Conservation (phyloP, 345 rosid genomes). For the Populus nigra region DNA sequence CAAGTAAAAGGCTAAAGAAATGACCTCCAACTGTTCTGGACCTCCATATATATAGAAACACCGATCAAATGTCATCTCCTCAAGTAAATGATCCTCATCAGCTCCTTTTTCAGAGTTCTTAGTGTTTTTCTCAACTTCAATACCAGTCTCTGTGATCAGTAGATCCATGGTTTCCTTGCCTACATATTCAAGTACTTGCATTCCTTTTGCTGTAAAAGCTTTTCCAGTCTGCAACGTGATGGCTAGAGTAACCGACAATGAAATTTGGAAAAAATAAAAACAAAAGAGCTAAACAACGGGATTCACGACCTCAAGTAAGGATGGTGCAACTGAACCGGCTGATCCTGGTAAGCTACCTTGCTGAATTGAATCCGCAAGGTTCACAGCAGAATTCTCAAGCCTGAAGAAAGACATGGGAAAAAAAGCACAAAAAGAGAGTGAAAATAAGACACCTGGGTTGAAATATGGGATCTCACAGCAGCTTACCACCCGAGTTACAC, state of each 20-base stretch:
- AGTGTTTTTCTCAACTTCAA: slow-evolving; percentile 57
- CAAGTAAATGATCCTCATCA: slow-evolving; percentile 69
- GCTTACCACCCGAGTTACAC: neutral
- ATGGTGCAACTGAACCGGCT: slow-evolving; percentile 74
- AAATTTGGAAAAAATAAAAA: neutral
- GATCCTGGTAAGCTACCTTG: slow-evolving; percentile 54
- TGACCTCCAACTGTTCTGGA: slow-evolving; percentile 96
- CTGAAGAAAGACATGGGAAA: slow-evolving; percentile 35
- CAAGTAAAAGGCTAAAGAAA: slow-evolving; percentile 19
- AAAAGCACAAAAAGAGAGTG: neutral
- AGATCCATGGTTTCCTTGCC: slow-evolving; percentile 97
- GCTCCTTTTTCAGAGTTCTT: slow-evolving; percentile 34
- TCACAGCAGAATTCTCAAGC: slow-evolving; percentile 73
- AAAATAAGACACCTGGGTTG: neutral
- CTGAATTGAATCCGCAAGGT: slow-evolving; percentile 64
- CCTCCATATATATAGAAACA: slow-evolving; percentile 99
- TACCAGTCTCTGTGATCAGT: slow-evolving; percentile 79
- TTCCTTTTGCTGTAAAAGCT: slow-evolving; percentile 90
- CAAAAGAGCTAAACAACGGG: slow-evolving; percentile 3
- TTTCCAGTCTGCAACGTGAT: slow-evolving; percentile 68
- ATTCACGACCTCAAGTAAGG: slow-evolving; percentile 70
- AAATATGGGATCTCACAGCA: neutral
- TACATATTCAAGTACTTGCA: slow-evolving; percentile 91
- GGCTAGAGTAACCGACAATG: slow-evolving; percentile 15
- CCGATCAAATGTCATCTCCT: slow-evolving; percentile 92